Percentiles rank a stretch among this genome's conserved stretches.
Evolutionary conservation across 2,329 filamentous ascomycete genomes (phyloP).

Genomic region (Uncinocarpus reesii): DNA sequence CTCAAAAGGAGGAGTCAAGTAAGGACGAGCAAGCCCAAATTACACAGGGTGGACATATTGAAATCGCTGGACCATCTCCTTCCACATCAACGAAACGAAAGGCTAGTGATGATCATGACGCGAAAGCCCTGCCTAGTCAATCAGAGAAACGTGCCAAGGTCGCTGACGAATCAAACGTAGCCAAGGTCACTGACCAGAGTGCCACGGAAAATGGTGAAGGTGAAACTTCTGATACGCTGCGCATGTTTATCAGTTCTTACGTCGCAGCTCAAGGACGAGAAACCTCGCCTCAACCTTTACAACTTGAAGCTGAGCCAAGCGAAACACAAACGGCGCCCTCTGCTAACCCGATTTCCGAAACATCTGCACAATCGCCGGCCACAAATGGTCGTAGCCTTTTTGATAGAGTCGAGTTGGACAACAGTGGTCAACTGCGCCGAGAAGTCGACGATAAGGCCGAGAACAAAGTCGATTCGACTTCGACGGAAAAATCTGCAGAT

Average conservation of each 20-base stretch:
- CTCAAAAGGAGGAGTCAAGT: not conserved
- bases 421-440: constrained; percentile 23
- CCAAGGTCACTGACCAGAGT: constrained; percentile 14
- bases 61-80: not conserved
- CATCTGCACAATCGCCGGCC: constrained; percentile 13
- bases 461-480: constrained; percentile 6
- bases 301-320: not conserved
- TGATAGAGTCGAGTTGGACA: constrained; percentile 25
- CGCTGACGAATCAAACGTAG: not conserved
- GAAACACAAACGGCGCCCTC: constrained; percentile 18
- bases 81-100: constrained; percentile 13
- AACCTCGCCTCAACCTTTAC: not conserved
- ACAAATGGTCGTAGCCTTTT: constrained; percentile 28
- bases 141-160: constrained; percentile 9
- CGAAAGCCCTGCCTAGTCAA: not conserved
- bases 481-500: constrained; percentile 4
- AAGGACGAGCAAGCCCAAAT: constrained; percentile 2
- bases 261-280: constrained; percentile 13
- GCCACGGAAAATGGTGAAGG: constrained; percentile 12
- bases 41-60: not conserved
- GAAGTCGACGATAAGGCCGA: constrained; percentile 13
- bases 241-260: constrained; percentile 17
- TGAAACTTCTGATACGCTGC: constrained; percentile 13
- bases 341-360: no score
- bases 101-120: constrained; percentile 8